These are phyloP conservation scores for Pleurotus sapidus DNA, from an alignment of 768 basidiomycete genomes.

Conservation along the genomic window DNA sequence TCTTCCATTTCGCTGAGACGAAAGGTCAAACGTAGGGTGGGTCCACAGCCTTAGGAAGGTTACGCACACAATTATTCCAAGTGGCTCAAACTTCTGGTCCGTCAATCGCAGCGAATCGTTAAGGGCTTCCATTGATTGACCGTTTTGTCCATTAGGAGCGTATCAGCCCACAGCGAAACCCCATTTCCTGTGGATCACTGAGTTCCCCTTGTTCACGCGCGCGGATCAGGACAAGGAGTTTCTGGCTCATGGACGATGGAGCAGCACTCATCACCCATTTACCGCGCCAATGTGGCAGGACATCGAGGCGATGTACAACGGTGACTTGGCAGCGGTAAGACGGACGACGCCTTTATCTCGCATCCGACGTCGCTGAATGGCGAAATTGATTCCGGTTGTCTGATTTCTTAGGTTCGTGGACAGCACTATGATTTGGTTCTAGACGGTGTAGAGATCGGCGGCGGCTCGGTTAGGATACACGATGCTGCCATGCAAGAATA, in stretches of 20 bases:
- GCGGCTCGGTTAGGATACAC: constrained; percentile 91
- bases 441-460: constrained; percentile 92
- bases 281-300: constrained; percentile 95
- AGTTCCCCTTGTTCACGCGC: constrained; percentile 89
- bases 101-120: constrained; percentile 16
- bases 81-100: constrained; percentile 63
- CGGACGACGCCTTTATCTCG: constrained; percentile 5
- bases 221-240: constrained; percentile 87
- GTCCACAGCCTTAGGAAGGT: constrained; percentile 75
- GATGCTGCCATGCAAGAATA: constrained; percentile 85
- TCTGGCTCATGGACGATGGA: constrained; percentile 85
- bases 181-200: constrained; percentile 93
- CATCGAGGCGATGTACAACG: constrained; percentile 69
- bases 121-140: constrained; percentile 9
- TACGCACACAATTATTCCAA: constrained; percentile 66
- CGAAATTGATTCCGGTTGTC: constrained; percentile 6
- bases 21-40: constrained; percentile 58
- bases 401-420: constrained; percentile 66
- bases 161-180: constrained; percentile 54
- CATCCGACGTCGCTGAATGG: constrained; percentile 7
- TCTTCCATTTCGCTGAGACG: not conserved
- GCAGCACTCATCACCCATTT: constrained; percentile 93
- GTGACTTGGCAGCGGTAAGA: constrained; percentile 57
- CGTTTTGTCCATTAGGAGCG: constrained; percentile 40
- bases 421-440: constrained; percentile 97